Conservation (phyloP, 768 basidiomycete species). For the Suillus sp. region DNA sequence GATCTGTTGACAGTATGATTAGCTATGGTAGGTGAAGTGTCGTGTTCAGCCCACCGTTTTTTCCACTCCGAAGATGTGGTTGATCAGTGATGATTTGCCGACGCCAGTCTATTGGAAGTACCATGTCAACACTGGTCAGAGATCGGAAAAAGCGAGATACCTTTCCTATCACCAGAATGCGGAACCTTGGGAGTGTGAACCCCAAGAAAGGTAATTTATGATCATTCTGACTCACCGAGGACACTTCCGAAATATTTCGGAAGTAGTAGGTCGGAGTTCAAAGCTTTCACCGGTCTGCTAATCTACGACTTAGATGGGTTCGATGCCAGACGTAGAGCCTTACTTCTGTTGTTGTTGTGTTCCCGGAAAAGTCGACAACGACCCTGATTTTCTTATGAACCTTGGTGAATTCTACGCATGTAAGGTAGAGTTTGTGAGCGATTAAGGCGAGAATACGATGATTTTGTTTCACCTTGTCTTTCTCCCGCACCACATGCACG, state of each 20-base stretch:
- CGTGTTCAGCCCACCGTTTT: background rate
- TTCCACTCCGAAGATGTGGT: slow-evolving; percentile 6
- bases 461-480: background rate
- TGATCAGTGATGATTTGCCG: slow-evolving; percentile 13
- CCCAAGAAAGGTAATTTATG: background rate
- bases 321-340: background rate
- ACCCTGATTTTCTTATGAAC: background rate
- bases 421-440: background rate
- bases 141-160: background rate
- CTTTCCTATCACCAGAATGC: slow-evolving; percentile 14
- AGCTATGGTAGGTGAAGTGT: background rate
- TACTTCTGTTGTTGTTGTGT: background rate
- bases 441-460: background rate
- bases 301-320: background rate
- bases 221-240: slow-evolving; percentile 6
- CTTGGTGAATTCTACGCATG: background rate
- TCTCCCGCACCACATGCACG: rapidly evolving
- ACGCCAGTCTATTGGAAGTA: slow-evolving; percentile 6
- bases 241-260: slow-evolving; percentile 1
- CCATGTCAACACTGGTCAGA: background rate
- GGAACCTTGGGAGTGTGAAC: slow-evolving; percentile 4
- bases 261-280: slow-evolving; percentile 5
- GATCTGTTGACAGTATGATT: background rate
- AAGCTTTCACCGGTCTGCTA: background rate
- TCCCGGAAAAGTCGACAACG: background rate